These are phyloP conservation scores for Podospora pseudoanserina DNA, from an alignment of 495 filamentous ascomycete genomes.

Conservation along the genomic window DNA sequence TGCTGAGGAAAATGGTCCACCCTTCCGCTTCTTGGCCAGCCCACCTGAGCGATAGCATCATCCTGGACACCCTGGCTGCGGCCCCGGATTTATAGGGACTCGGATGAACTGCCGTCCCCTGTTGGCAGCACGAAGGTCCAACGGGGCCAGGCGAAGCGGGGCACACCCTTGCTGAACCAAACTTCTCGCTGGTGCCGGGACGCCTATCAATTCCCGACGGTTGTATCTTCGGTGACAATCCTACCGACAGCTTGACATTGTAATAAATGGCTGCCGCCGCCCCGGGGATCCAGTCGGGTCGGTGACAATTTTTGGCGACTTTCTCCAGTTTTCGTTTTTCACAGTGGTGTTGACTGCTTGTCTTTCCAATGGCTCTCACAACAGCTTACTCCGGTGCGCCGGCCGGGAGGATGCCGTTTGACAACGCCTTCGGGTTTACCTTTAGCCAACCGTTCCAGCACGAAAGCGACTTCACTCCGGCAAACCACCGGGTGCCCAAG, in stretches of 20 bases:
- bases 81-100: background rate
- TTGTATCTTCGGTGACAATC: background rate
- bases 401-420: slow-evolving; percentile 23
- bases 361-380: slow-evolving; percentile 7
- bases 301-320: background rate
- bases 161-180: background rate
- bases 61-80: background rate
- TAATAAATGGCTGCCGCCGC: background rate
- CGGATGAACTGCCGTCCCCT: slow-evolving; percentile 11
- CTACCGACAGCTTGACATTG: background rate
- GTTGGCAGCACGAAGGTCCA: background rate
- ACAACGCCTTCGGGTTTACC: slow-evolving; percentile 26
- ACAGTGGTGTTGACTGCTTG: too few species aligned
- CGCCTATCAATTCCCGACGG: slow-evolving; percentile 11
- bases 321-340: background rate
- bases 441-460: slow-evolving; percentile 31
- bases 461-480: slow-evolving; percentile 23
- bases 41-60: background rate
- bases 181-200: slow-evolving; percentile 2
- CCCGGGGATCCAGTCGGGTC: background rate
- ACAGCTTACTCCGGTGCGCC: slow-evolving; percentile 22
- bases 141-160: background rate
- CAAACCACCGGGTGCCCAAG: slow-evolving; percentile 20
- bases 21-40: background rate
- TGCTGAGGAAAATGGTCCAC: background rate